Conservation (phyloP, 2,329 filamentous ascomycete genomes). For the Paradendryphiella salina region DNA sequence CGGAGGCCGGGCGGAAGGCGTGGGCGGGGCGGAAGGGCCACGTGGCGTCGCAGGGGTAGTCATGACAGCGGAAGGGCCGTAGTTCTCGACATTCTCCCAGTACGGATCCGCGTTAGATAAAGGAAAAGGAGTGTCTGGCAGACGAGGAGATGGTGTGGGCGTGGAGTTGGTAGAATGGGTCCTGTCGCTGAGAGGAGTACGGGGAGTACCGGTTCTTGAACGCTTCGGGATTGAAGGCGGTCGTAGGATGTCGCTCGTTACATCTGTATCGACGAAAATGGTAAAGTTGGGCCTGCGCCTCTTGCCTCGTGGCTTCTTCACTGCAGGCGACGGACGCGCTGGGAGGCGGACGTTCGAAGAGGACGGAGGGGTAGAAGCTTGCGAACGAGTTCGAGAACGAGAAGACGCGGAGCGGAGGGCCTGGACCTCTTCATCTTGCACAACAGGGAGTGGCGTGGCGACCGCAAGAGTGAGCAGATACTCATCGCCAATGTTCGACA, state of each 20-base stretch:
- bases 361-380: neutral
- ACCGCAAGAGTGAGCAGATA: constrained; percentile 9
- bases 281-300: constrained; percentile 16
- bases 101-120: constrained; percentile 15
- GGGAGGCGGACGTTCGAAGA: neutral
- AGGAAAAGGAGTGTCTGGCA: constrained; percentile 14
- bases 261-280: constrained; percentile 19
- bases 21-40: neutral
- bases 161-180: constrained; percentile 12
- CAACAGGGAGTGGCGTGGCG: constrained; percentile 10
- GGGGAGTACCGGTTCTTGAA: constrained; percentile 5
- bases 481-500: constrained; percentile 7
- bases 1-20: constrained; percentile 5
- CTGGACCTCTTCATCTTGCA: neutral
- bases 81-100: constrained; percentile 28
- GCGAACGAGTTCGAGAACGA: neutral
- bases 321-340: neutral
- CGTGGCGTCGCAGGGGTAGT: neutral
- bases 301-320: constrained; percentile 7
- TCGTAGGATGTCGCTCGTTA: neutral
- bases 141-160: constrained; percentile 14
- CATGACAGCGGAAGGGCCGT: constrained; percentile 7
- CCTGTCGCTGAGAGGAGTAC: constrained; percentile 12
- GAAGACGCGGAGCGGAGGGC: neutral
- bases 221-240: constrained; percentile 10